Evolutionary conservation across 768 basidiomycete species (phyloP).

Genomic region (Boletus huronensis): DNA sequence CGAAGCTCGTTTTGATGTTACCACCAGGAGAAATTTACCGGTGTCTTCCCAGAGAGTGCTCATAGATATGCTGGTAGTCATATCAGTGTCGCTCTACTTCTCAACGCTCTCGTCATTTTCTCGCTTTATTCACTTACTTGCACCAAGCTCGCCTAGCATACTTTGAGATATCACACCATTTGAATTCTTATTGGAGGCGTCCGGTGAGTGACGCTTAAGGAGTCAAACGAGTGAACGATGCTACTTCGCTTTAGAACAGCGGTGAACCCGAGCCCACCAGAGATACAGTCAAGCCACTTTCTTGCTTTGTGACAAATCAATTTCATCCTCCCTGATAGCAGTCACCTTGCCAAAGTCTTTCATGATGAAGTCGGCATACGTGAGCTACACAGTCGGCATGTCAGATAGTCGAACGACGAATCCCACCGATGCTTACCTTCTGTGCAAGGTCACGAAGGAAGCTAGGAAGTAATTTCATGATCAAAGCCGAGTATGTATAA

Average conservation of each 20-base stretch:
- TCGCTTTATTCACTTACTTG: too few relatives aligned
- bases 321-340: conserved; percentile 56
- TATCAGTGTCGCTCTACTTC: neutral
- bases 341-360: conserved; percentile 61
- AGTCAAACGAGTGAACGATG: too few relatives aligned
- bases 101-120: neutral
- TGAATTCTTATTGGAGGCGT: neutral
- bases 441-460: conserved; percentile 72
- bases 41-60: neutral
- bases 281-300: conserved; percentile 10
- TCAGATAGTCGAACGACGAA: conserved; percentile 6
- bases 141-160: too few relatives aligned
- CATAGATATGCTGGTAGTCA: neutral
- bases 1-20: neutral
- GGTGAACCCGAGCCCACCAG: neutral
- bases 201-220: neutral
- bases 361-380: conserved; percentile 73
- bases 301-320: conserved; percentile 13
- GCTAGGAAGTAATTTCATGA: conserved; percentile 59
- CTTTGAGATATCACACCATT: too few relatives aligned
- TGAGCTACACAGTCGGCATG: conserved; percentile 40
- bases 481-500: conserved; percentile 59
- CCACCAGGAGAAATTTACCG: neutral
- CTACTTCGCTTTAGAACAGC: neutral
- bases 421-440: conserved; percentile 48